Conservation (phyloP, 441 rosid genomes). For the Corymbia calophylla region DNA sequence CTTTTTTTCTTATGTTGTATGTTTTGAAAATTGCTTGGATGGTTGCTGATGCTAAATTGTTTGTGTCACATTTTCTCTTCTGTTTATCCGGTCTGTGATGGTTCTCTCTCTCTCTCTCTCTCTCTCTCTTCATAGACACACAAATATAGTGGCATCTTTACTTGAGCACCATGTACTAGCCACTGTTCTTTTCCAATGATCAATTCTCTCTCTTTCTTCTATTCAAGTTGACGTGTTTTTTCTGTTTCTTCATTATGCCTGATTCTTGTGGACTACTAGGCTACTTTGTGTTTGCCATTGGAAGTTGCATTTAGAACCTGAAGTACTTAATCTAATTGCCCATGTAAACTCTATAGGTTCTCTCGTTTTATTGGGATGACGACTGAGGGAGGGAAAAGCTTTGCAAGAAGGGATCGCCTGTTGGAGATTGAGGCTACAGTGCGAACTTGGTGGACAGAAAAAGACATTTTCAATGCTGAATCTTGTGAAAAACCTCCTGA, state of each 20-base stretch:
- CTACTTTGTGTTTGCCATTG: not conserved
- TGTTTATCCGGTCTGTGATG: not conserved
- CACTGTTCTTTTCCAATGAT: not conserved
- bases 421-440: constrained; percentile 55
- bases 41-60: not conserved
- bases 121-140: not conserved
- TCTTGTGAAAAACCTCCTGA: constrained; percentile 39
- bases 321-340: not conserved
- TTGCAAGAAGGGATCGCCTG: constrained; percentile 67
- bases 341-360: constrained; percentile 14
- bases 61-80: not conserved
- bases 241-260: not conserved
- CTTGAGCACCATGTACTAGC: not conserved
- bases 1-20: not conserved
- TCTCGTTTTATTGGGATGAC: constrained; percentile 53
- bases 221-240: not conserved
- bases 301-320: not conserved
- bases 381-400: constrained; percentile 53
- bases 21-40: not conserved
- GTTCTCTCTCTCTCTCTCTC: not conserved
- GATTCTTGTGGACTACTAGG: not conserved
- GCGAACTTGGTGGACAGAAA: constrained; percentile 63
- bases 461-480: constrained; percentile 64
- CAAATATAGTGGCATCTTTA: not conserved
- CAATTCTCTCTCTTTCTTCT: not conserved